A percentile compares a stretch with the other conserved stretches of the same genome.
Evolutionary conservation across 306 rosid species (phyloP).

Genomic region (Cicer pinnatifidum): DNA sequence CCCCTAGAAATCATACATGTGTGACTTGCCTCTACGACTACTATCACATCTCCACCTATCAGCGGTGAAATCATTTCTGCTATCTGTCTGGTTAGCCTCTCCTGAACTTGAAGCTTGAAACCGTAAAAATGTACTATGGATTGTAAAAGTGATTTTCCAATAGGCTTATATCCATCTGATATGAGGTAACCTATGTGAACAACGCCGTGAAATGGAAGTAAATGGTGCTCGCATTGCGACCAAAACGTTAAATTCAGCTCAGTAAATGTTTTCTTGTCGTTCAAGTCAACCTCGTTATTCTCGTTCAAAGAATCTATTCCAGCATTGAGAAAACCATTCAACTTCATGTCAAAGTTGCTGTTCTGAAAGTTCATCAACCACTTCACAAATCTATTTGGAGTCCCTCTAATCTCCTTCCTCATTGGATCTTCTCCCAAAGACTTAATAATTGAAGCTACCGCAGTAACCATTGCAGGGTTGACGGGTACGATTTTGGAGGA

Average conservation of each 20-base stretch:
- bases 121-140: slow-evolving; percentile 86
- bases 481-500: slow-evolving; percentile 51
- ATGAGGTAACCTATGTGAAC: slow-evolving; percentile 79
- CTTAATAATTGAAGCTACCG: slow-evolving; percentile 75
- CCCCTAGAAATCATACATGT: slow-evolving; percentile 97
- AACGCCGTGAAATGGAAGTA: slow-evolving; percentile 93
- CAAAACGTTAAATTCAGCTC: slow-evolving; percentile 75
- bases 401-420: slow-evolving; percentile 79
- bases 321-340: slow-evolving; percentile 57
- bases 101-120: slow-evolving; percentile 97
- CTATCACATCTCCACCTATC: slow-evolving; percentile 79
- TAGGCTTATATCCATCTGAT: slow-evolving; percentile 53
- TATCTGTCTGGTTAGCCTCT: slow-evolving; percentile 92
- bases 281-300: slow-evolving; percentile 43
- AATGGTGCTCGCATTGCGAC: slow-evolving; percentile 97
- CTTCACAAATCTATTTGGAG: slow-evolving; percentile 76
- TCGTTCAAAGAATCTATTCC: slow-evolving; percentile 46
- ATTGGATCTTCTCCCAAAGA: slow-evolving; percentile 92
- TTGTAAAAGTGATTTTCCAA: slow-evolving; percentile 69
- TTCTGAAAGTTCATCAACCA: slow-evolving; percentile 84
- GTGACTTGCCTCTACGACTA: slow-evolving; percentile 93
- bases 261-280: slow-evolving; percentile 51
- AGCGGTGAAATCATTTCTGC: slow-evolving; percentile 81
- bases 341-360: slow-evolving; percentile 68
- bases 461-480: slow-evolving; percentile 65